phyloP scores from a whole-genome alignment of 768 basidiomycete species.

The Ramaria rubella region DNA sequence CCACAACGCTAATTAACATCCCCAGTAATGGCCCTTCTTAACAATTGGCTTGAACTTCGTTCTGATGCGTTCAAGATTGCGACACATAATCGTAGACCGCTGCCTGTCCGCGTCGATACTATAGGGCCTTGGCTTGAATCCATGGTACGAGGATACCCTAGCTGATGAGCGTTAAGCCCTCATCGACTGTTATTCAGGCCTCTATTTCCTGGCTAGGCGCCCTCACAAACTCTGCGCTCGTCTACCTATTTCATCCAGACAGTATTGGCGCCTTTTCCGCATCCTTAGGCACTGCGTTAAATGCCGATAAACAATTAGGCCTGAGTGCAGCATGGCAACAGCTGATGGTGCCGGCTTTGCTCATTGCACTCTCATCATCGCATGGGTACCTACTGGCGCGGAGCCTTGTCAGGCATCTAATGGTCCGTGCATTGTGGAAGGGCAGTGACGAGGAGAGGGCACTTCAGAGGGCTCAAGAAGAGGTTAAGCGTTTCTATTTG shows the following conservation, averaged over 20 bases:
- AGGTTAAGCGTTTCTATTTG: conserved; percentile 41
- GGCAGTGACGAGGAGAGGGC: conserved; percentile 60
- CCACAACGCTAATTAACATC: background rate
- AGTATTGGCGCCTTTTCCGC: conserved; percentile 9
- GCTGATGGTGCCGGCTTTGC: conserved; percentile 53
- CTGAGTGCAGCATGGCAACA: conserved; percentile 14
- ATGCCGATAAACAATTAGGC: conserved; percentile 1
- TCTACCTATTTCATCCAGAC: conserved; percentile 75
- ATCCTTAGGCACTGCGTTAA: background rate
- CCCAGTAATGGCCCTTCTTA: conserved; percentile 73
- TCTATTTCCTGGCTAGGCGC: conserved; percentile 88
- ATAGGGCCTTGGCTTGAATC: conserved; percentile 94
- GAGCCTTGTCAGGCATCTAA: conserved; percentile 53
- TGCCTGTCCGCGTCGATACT: conserved; percentile 81
- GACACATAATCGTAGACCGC: conserved; percentile 73
- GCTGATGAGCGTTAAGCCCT: background rate
- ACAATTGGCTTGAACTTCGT: conserved; percentile 88
- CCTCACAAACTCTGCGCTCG: conserved; percentile 81
- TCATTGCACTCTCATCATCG: conserved; percentile 76
- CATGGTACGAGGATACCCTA: conserved; percentile 41
- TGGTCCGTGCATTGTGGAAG: conserved; percentile 74
- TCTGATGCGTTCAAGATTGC: conserved; percentile 96
- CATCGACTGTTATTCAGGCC: conserved; percentile 20
- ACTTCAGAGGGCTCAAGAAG: conserved; percentile 48
- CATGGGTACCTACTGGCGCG: conserved; percentile 78